Conservation (phyloP, 2,329 filamentous ascomycete species). For the Rutstroemia sp. region DNA sequence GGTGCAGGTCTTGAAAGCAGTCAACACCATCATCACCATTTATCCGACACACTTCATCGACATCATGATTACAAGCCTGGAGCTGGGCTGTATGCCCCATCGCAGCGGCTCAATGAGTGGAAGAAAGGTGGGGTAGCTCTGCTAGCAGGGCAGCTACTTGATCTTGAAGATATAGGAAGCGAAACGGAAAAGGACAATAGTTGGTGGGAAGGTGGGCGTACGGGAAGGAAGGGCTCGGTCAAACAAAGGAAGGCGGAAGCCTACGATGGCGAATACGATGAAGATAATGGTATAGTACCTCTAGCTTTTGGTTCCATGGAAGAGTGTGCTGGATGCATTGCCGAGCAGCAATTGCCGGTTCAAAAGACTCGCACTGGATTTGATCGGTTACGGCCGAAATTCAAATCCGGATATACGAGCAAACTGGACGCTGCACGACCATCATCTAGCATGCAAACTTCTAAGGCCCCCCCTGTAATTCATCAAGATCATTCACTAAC, state of each 20-base stretch:
- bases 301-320: conserved; percentile 11
- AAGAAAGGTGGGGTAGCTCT: conserved; percentile 57
- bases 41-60: conserved; percentile 26
- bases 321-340: conserved; percentile 15
- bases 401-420: conserved; percentile 9
- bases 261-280: conserved; percentile 62
- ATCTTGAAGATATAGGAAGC: conserved; percentile 41
- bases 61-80: conserved; percentile 32
- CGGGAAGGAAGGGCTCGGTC: conserved; percentile 33
- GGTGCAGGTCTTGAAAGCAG: not conserved
- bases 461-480: not conserved
- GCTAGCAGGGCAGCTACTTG: conserved; percentile 50
- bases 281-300: conserved; percentile 43
- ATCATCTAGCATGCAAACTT: conserved; percentile 1
- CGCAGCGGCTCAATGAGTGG: conserved; percentile 64
- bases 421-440: conserved; percentile 6
- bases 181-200: conserved; percentile 46
- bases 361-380: not conserved
- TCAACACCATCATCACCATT: conserved; percentile 19
- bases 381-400: conserved; percentile 5
- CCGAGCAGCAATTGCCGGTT: conserved; percentile 6
- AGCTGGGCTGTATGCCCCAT: conserved; percentile 50
- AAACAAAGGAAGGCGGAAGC: conserved; percentile 45
- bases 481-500: conserved; percentile 28
- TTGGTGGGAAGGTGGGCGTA: conserved; percentile 61